Percentiles rank a stretch among this genome's conserved stretches.
phyloP scores from a whole-genome alignment of 1,284 basidiomycete genomes.

The Stereum hirsutum region DNA sequence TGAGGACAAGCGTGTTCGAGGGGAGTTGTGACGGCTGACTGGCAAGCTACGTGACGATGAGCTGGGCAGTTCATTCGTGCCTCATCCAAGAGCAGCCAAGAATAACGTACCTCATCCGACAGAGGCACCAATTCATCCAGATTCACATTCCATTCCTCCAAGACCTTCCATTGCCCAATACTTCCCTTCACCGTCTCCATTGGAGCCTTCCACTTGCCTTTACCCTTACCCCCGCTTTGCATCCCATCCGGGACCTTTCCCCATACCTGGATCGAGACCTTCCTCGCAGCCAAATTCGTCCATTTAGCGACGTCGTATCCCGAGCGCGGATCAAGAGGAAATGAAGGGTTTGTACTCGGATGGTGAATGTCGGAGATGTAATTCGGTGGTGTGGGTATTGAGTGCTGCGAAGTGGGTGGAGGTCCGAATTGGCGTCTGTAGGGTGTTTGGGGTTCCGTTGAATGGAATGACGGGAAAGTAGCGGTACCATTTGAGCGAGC shows the following conservation, averaged over 20 bases:
- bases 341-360: constrained; percentile 73
- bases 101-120: constrained; percentile 46
- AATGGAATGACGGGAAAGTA: no score
- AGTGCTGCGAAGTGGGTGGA: no score
- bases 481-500: no score
- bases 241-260: constrained; percentile 25
- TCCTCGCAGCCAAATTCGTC: constrained; percentile 38
- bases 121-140: constrained; percentile 53
- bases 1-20: constrained; percentile 65
- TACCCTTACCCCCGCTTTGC: constrained; percentile 25
- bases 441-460: no score
- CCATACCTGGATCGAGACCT: constrained; percentile 51
- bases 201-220: constrained; percentile 27
- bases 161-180: constrained; percentile 43
- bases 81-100: no score
- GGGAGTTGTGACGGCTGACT: constrained; percentile 44
- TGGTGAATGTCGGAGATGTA: constrained; percentile 65
- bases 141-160: constrained; percentile 63
- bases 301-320: constrained; percentile 34
- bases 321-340: constrained; percentile 42
- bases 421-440: no score
- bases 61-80: constrained; percentile 4
- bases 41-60: constrained; percentile 26
- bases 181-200: constrained; percentile 12
- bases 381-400: no score